A percentile compares a stretch with the other conserved stretches of the same genome.
phyloP scores from a whole-genome alignment of 768 basidiomycete species.

The Tylopilus cervinicoccineus region DNA sequence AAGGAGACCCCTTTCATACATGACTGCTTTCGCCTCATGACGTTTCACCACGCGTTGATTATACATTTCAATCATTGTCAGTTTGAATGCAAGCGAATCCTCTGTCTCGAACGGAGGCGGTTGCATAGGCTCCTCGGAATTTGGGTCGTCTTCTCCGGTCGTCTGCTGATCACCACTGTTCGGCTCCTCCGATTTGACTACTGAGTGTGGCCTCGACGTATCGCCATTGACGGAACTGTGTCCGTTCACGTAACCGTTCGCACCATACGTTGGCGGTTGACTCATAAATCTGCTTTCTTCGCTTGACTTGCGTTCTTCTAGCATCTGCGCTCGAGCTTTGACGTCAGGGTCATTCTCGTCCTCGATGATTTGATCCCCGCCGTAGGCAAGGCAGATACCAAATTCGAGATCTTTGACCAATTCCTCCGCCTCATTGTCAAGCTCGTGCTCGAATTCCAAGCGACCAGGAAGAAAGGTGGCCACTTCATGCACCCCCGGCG shows the following conservation, averaged over 20 bases:
- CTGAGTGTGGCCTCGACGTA: slow-evolving; percentile 23
- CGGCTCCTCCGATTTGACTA: slow-evolving; percentile 44
- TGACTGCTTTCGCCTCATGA: slow-evolving; percentile 77
- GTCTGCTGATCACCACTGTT: slow-evolving; percentile 30
- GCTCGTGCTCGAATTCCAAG: slow-evolving; percentile 97
- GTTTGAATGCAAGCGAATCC: slow-evolving; percentile 83
- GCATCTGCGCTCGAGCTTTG: slow-evolving; percentile 42
- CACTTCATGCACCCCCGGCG: slow-evolving; percentile 89
- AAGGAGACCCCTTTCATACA: slow-evolving; percentile 87
- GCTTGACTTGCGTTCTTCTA: slow-evolving; percentile 34
- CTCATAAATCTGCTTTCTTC: slow-evolving; percentile 20
- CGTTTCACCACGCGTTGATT: slow-evolving; percentile 84
- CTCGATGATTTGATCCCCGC: slow-evolving; percentile 76
- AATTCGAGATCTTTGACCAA: slow-evolving; percentile 95
- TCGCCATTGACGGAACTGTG: slow-evolving; percentile 37
- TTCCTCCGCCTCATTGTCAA: slow-evolving; percentile 96
- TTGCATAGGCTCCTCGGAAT: slow-evolving; percentile 58
- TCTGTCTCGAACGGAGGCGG: slow-evolving; percentile 81
- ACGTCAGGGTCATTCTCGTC: slow-evolving; percentile 78
- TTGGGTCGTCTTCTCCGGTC: slow-evolving; percentile 54
- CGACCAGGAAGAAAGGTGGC: slow-evolving; percentile 92
- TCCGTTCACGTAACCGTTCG: slow-evolving; percentile 32
- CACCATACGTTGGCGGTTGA: slow-evolving; percentile 22
- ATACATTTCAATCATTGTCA: slow-evolving; percentile 88
- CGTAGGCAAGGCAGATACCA: slow-evolving; percentile 80